Evolutionary conservation across 2,329 filamentous ascomycete species (phyloP), one percentile per base, ranked within the genome.

Genomic region (Teratosphaeria pseudoeucalypti): DNA sequence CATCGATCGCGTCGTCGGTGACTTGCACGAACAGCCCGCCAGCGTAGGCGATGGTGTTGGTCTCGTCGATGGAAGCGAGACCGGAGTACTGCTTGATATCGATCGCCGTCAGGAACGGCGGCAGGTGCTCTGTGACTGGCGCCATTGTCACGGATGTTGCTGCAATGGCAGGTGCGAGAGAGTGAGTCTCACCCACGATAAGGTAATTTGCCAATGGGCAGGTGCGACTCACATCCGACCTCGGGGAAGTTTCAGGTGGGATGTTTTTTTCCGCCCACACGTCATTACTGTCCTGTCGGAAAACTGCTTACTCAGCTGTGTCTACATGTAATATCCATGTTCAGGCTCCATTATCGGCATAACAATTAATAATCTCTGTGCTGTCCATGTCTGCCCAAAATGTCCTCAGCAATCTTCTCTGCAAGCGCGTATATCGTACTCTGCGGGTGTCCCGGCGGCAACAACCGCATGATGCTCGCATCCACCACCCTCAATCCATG

Each of bases 401-500:
- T 49, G 3, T 59, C 54, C n/a, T 59, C 55, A 7, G 54, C 57
- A 52, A 52, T 32, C 19, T 57, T 57, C 47, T 62, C 49, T 52
- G 52, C 43, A 27, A 55, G 34, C 57, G 55, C 47, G 32, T 55
- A 65, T 5, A 65, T 55, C 26, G 58, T 63, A 9, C 47, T 57
- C 57, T 65, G 63, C 32, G 63, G 63, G 52, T 65, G 62, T 12
- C 63, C 63, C 19, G 63, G 63, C 7, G 61, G 58, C 59, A 64
- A 29, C 11, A 64, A 55, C 16, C 59, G 59, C 16, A 65, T 57
- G 43, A 49, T 49, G 10, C 16, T 61, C 34, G 82, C 84, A 72
- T 87, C 84, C 0, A 87, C 84, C 2, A 86, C 84, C 32, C 84
- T 74, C 56, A 87, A 68, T 0, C 80, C 79, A 0, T 75, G 69